Percentiles rank a stretch among this genome's conserved stretches.
These are phyloP conservation scores for Apiospora marii DNA, from an alignment of 2,329 filamentous ascomycete species.

Conservation along the genomic window DNA sequence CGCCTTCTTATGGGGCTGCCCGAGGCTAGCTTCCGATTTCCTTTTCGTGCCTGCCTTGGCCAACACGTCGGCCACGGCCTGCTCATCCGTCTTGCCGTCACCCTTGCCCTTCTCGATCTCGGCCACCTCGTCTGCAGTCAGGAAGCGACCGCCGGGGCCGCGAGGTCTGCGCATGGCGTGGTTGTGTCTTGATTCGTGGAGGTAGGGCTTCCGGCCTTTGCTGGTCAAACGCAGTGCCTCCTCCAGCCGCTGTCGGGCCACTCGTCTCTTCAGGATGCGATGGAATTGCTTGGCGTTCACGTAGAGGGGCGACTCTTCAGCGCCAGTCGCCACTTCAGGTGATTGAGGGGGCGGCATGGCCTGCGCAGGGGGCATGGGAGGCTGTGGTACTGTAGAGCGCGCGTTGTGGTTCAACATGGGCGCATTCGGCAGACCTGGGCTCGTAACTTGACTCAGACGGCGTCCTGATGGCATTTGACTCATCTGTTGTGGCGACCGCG, in stretches of 20 bases:
- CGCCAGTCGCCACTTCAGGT: constrained; percentile 77
- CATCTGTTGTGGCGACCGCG: constrained; percentile 80
- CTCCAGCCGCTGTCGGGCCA: constrained; percentile 91
- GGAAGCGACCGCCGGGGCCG: constrained; percentile 91
- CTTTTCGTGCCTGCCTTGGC: constrained; percentile 61
- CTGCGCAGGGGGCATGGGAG: constrained; percentile 68
- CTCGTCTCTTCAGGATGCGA: constrained; percentile 90
- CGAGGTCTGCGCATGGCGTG: constrained; percentile 96
- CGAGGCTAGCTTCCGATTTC: constrained; percentile 62
- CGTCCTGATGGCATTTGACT: constrained; percentile 68
- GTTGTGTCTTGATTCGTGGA: constrained; percentile 97
- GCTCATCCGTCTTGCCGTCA: constrained; percentile 46
- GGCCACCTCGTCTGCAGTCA: constrained; percentile 95
- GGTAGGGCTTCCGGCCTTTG: constrained; percentile 94
- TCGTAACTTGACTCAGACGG: constrained; percentile 80
- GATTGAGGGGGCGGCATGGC: constrained; percentile 75
- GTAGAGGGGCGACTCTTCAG: constrained; percentile 92
- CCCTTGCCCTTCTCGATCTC: constrained; percentile 78
- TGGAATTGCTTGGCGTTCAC: constrained; percentile 99
- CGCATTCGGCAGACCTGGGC: constrained; percentile 76
- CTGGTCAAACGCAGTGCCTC: constrained; percentile 90
- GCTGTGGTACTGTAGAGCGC: constrained; percentile 59
- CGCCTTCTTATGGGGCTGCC: constrained; percentile 60
- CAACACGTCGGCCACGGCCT: constrained; percentile 38
- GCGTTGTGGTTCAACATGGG: constrained; percentile 77